phyloP scores from a whole-genome alignment of 2,329 filamentous ascomycete species.

The Cordyceps farinosa region DNA sequence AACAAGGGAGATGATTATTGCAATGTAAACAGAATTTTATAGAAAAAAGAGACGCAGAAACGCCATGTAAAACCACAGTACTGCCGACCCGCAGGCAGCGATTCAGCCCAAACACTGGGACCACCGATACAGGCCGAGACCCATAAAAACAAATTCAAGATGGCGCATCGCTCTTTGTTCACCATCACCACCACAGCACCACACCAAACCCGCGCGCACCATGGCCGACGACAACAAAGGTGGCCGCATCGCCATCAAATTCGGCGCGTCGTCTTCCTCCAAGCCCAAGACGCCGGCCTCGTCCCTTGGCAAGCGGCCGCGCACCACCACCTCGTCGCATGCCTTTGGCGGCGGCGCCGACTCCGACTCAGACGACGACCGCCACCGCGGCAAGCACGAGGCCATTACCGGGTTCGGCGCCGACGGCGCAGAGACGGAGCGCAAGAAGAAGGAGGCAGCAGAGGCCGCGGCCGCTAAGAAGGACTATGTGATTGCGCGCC shows the following conservation, averaged over 20 bases:
- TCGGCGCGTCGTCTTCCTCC: constrained; percentile 35
- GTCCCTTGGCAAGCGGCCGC: constrained; percentile 46
- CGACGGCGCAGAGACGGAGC: constrained; percentile 41
- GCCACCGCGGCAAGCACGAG: constrained; percentile 36
- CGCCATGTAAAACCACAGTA: too few relatives aligned
- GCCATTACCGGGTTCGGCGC: constrained; percentile 48
- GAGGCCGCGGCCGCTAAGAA: constrained; percentile 27
- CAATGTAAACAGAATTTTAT: too few relatives aligned
- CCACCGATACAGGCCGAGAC: not conserved
- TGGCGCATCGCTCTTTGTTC: not conserved
- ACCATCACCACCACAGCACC: constrained; percentile 8
- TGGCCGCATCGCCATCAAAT: constrained; percentile 48
- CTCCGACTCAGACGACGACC: constrained; percentile 38
- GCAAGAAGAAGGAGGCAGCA: constrained; percentile 28
- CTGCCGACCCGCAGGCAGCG: not conserved
- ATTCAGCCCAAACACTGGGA: not conserved
- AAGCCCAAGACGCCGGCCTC: constrained; percentile 36
- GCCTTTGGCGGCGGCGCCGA: constrained; percentile 41
- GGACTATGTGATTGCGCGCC: constrained; percentile 54
- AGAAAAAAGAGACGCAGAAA: too few relatives aligned
- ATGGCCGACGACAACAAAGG: constrained; percentile 38
- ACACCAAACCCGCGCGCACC: constrained; percentile 15
- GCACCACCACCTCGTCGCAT: constrained; percentile 28
- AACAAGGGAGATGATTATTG: too few relatives aligned
- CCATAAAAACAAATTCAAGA: constrained; percentile 14